These are phyloP conservation scores for Mycena belliarum DNA, from an alignment of 768 basidiomycete species.

Conservation along the genomic window DNA sequence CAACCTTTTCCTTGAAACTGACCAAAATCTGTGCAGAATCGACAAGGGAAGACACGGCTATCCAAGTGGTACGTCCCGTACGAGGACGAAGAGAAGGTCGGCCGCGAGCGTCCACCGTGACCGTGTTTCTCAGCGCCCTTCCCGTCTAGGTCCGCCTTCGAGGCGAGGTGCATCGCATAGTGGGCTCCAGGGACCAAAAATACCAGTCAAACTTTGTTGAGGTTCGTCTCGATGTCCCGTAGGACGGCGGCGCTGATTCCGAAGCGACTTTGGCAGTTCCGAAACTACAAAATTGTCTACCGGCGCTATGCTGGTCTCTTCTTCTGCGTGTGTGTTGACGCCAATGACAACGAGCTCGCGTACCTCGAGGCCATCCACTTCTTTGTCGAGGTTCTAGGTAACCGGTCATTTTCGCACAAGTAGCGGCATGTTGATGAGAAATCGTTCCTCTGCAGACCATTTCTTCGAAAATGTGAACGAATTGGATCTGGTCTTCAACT, in stretches of 20 bases:
- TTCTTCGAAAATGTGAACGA: slow-evolving; percentile 99
- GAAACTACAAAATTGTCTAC: slow-evolving; percentile 97
- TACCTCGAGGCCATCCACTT: slow-evolving; percentile 98
- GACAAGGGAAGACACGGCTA: slow-evolving; percentile 97
- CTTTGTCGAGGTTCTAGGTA: slow-evolving; percentile 96
- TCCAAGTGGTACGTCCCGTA: slow-evolving; percentile 99
- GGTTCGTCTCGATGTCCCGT: slow-evolving; percentile 47
- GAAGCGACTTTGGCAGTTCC: slow-evolving; percentile 60
- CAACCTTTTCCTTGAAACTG: background rate
- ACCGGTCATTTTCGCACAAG: too few species aligned
- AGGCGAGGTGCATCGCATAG: slow-evolving; percentile 93
- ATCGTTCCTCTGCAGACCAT: slow-evolving; percentile 56
- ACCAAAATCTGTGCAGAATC: slow-evolving; percentile 57
- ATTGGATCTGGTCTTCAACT: slow-evolving; percentile 97
- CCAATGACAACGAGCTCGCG: slow-evolving; percentile 97
- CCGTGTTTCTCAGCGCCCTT: background rate
- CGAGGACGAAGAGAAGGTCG: slow-evolving; percentile 97
- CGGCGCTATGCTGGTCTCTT: slow-evolving; percentile 96
- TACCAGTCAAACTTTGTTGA: slow-evolving; percentile 99
- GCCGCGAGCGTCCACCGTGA: background rate
- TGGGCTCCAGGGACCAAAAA: slow-evolving; percentile 96
- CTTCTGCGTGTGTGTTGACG: slow-evolving; percentile 97
- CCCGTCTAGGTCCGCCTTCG: slow-evolving; percentile 78
- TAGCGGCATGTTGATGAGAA: too few species aligned
- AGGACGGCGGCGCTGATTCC: background rate